Base-by-base conservation (phyloP, 1,284 basidiomycete genomes). In the Fomitopsis schrenkii region DNA sequence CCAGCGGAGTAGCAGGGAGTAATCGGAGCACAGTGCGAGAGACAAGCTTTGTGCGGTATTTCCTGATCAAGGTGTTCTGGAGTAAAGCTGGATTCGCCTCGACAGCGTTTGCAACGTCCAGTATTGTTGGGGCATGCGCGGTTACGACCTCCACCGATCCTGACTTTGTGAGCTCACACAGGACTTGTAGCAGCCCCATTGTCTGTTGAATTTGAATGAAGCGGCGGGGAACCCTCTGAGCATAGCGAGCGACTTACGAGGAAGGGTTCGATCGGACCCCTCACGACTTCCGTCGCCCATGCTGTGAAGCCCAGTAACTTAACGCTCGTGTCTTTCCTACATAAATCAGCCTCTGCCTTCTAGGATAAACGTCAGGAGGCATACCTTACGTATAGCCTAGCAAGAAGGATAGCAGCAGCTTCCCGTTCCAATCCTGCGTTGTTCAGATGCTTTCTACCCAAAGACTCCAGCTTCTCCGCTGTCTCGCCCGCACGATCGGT, bases 401-500 rank as follows among this genome's bases (percentile, higher is more conserved):
- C 87, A 9, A 97, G 79, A 46, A 95, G 73, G 36, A 86, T 73
- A 7, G 84, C 87, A 60, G 87, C 91, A n/a, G 84, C 88, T 63
- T 95, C 91, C 26, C 93, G 80, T 69, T 95, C 94, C 56, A 95
- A 77, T 3, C 94, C 94, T 12, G 93, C 85, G 41, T 82, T 84
- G 7, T 75, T 72, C 4, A 97, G 77, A 63, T 88, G 85, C 22
- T 72, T 70, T 66, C 86, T 87, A 0, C 85, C 90, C 5, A 90
- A 73, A 0, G 69, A 66, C 66, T 94, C 87, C 8, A 96, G 73
- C 40, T 74, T 66, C 61, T 68, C 64, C n/a, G 85, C 80, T 40
- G 87, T 84, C 65, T 78, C 70, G 19, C 84, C 85, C 17, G 70
- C 68, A 17, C 74, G 70, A 14, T 79, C 78, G 12, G 71, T 72